Percentiles rank a stretch among this genome's conserved stretches.
These are phyloP conservation scores for Penicillium sp. DNA, from an alignment of 2,329 filamentous ascomycete species.

Conservation along the genomic window DNA sequence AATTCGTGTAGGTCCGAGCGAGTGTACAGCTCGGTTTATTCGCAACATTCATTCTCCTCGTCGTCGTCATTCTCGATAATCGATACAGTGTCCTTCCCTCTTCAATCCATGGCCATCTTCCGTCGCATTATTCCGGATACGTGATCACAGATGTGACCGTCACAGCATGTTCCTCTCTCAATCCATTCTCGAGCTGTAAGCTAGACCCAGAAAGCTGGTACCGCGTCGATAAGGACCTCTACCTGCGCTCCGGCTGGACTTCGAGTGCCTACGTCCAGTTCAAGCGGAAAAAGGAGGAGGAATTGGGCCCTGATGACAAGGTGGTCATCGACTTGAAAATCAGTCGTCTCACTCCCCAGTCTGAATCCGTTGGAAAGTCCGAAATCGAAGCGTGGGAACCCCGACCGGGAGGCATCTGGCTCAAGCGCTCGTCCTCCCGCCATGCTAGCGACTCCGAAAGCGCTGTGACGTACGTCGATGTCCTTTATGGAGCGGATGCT, in stretches of 20 bases:
- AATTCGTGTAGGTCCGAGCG: constrained; percentile 53
- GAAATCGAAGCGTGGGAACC: constrained; percentile 71
- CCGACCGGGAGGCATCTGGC: constrained; percentile 74
- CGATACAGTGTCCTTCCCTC: constrained; percentile 83
- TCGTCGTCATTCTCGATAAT: constrained; percentile 80
- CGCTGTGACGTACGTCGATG: constrained; percentile 76
- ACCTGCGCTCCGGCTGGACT: constrained; percentile 70
- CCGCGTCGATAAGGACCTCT: constrained; percentile 84
- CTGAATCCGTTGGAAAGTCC: constrained; percentile 50
- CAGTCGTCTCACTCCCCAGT: constrained; percentile 66
- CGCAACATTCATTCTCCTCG: constrained; percentile 62
- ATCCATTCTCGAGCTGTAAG: constrained; percentile 71
- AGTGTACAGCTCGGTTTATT: constrained; percentile 71
- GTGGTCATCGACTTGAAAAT: constrained; percentile 78
- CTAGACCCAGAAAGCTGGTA: constrained; percentile 73
- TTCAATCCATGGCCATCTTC: constrained; percentile 81
- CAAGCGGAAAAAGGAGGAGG: constrained; percentile 80
- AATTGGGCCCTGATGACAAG: constrained; percentile 69
- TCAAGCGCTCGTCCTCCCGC: constrained; percentile 69
- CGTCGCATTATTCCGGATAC: constrained; percentile 76
- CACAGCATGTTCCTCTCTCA: constrained; percentile 70
- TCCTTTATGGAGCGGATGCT: constrained; percentile 86
- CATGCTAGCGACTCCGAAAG: constrained; percentile 71
- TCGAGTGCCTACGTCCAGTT: constrained; percentile 78
- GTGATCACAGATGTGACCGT: constrained; percentile 84